Evolutionary conservation across 768 basidiomycete genomes (phyloP), one percentile per base, ranked within the genome.

Genomic region (Dioszegia crocea): DNA sequence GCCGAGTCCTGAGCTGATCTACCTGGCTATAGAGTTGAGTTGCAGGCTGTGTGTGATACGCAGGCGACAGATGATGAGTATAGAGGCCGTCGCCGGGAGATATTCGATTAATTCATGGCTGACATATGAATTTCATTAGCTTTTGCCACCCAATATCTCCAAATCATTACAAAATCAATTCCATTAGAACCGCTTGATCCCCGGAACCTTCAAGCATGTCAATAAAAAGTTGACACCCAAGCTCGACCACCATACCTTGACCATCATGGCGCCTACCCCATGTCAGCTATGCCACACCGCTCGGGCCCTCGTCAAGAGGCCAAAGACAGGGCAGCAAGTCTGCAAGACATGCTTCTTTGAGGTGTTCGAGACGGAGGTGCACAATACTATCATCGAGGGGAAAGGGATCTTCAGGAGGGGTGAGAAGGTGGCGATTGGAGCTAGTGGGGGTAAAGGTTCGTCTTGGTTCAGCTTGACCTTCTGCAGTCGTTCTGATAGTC

Each of bases 281-380:
- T 98, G 94, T 71, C 84, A 84, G 1, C 80, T 96, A 14, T 91
- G 91, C 75, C 77, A 83, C 16, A 84, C 83, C 2, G 79, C 86
- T 2, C 85, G 86, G 53, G 90, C 96, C 0, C 92, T 98, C 68
- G 77, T 99, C 40, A 93, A 89, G 71, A 82, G 96, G 17, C 96
- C 94, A 2, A 99, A 99, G 78, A 99, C 93, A 0, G 91, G 91
- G 0, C 93, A 97, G 72, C 91, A 92, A 75, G 92, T 98, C 60
- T 99, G 96, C 81, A 88, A 87, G 76, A 85, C 88, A 38, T 99
- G 96, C 75, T 75, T 75, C 55, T 99, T 91, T 80, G 85, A 85
- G 65, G 92, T 97, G 39, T 99, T 99, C 68, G 96, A 99, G 81
- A 94, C 91, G 0, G 96, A 99, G 76, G 87, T 99, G 27, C 96